Evolutionary conservation across 169 alveolate species (phyloP).

Genomic region (Cryptosporidium ubiquitum): DNA sequence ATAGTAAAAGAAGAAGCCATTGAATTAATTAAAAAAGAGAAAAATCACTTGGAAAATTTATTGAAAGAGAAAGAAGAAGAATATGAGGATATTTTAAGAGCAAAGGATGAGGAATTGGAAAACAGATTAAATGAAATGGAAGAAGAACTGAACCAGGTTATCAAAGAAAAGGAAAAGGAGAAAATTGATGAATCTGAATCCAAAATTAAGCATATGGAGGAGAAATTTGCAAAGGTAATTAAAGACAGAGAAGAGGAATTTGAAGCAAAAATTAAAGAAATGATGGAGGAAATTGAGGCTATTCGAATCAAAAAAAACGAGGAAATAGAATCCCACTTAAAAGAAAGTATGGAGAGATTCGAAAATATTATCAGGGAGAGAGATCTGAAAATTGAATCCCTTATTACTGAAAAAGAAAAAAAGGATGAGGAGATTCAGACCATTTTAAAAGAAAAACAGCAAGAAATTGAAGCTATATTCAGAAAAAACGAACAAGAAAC

Average conservation of each 20-base stretch:
- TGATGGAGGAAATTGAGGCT: slow-evolving; percentile 7
- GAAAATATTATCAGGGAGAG: background rate
- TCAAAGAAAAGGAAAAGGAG: background rate
- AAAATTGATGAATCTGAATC: background rate
- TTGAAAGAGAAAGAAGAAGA: too few relatives aligned
- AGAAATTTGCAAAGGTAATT: background rate
- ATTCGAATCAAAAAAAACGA: background rate
- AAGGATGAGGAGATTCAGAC: background rate
- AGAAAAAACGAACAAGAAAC: too few relatives aligned
- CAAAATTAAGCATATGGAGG: background rate
- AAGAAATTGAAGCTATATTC: background rate
- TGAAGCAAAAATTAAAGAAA: background rate
- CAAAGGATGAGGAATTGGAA: background rate
- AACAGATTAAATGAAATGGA: background rate
- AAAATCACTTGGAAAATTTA: background rate
- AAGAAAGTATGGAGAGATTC: background rate
- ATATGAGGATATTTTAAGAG: too few relatives aligned
- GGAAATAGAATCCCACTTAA: slow-evolving; percentile 11
- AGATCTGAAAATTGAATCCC: background rate
- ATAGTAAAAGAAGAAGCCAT: background rate
- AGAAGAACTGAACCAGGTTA: background rate
- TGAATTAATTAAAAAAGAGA: background rate
- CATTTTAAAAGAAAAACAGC: background rate
- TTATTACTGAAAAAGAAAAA: slow-evolving; percentile 1
- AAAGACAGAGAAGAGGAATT: slow-evolving; percentile 9